Conservation (phyloP, 768 basidiomycete species). For the Lactifluus subvellereus region DNA sequence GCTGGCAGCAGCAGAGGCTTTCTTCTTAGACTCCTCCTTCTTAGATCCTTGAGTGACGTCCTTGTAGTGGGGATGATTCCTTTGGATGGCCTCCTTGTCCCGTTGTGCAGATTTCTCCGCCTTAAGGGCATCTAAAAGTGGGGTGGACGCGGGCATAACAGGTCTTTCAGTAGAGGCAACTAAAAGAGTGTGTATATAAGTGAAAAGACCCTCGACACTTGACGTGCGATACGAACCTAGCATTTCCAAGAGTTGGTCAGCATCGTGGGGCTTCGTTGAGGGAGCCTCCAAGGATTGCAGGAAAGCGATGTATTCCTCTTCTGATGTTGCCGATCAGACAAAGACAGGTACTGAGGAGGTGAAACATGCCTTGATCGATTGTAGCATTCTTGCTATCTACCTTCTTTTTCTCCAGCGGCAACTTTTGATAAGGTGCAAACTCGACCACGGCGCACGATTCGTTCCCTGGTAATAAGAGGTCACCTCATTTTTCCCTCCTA, state of each 20-base stretch:
- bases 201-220: neutral
- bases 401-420: conserved; percentile 72
- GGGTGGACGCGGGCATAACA: conserved; percentile 73
- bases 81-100: conserved; percentile 66
- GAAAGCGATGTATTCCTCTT: conserved; percentile 82
- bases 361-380: conserved; percentile 72
- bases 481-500: neutral
- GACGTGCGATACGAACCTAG: conserved; percentile 41
- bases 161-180: conserved; percentile 60
- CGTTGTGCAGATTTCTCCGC: conserved; percentile 66
- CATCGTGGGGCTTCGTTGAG: conserved; percentile 43
- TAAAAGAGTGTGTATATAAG: conserved; percentile 28
- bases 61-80: conserved; percentile 70
- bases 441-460: conserved; percentile 89
- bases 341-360: neutral
- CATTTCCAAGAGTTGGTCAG: conserved; percentile 52
- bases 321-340: conserved; percentile 34
- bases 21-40: conserved; percentile 40
- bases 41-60: conserved; percentile 37
- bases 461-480: conserved; percentile 48
- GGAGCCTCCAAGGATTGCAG: conserved; percentile 60
- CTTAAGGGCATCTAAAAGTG: conserved; percentile 88
- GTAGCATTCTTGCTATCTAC: conserved; percentile 75
- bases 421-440: conserved; percentile 88
- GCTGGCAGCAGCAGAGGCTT: conserved; percentile 22